Conservation (phyloP, 257 asterid species). For the Nicotiana paniculata region DNA sequence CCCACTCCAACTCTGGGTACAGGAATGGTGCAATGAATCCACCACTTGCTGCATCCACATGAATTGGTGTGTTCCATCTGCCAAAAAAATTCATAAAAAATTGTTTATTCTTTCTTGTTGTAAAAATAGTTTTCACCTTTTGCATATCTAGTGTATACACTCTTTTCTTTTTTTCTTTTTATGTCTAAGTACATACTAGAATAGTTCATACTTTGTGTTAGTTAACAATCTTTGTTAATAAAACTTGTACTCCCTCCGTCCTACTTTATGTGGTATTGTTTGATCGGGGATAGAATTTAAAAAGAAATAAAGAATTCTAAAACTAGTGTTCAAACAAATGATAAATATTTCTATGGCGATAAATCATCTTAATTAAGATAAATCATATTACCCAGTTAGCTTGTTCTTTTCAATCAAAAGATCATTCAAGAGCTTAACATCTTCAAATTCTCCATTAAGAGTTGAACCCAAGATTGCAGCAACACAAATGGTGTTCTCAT, state of each 20-base stretch:
- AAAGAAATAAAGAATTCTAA: too few species aligned
- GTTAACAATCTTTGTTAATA: background rate
- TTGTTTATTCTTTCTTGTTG: background rate
- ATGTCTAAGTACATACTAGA: background rate
- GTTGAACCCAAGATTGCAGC: slow-evolving; percentile 37
- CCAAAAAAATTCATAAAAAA: background rate
- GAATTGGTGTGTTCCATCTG: slow-evolving; percentile 36
- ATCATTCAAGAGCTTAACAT: slow-evolving; percentile 24
- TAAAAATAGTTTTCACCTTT: background rate
- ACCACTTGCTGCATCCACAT: slow-evolving; percentile 41
- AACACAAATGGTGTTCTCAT: slow-evolving; percentile 26
- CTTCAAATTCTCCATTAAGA: slow-evolving; percentile 33
- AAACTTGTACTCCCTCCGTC: too few species aligned
- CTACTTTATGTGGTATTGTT: too few species aligned
- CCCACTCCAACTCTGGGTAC: slow-evolving; percentile 34
- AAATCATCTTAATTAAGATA: too few species aligned
- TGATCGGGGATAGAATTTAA: too few species aligned
- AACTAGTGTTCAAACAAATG: too few species aligned
- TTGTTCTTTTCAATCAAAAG: slow-evolving; percentile 23
- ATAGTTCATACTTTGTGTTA: too few species aligned
- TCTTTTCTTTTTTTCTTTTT: background rate
- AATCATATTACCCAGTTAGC: slow-evolving; percentile 16
- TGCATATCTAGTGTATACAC: background rate
- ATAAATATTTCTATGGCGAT: too few species aligned
- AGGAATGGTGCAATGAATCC: slow-evolving; percentile 34